Percentiles rank a stretch among this genome's conserved stretches.
These are phyloP conservation scores for Nasturtium officinale DNA, from an alignment of 345 rosid species.

Conservation along the genomic window DNA sequence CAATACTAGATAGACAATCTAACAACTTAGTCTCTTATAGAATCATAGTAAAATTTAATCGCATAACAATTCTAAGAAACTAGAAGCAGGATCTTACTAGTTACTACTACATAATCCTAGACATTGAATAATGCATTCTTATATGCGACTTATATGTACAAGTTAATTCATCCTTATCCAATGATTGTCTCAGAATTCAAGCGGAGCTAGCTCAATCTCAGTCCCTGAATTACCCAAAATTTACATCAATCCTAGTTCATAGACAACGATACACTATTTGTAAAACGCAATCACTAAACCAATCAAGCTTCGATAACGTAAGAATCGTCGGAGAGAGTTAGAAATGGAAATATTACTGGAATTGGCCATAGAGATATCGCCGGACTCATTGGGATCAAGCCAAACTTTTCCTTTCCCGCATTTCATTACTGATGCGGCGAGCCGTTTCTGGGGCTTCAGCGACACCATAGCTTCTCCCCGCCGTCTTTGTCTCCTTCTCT, in stretches of 20 bases:
- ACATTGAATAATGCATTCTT: not conserved
- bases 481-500: not conserved
- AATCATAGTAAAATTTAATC: not conserved
- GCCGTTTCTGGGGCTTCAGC: constrained; percentile 73
- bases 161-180: not conserved
- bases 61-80: not conserved
- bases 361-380: constrained; percentile 78
- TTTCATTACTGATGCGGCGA: constrained; percentile 67
- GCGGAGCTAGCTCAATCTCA: not conserved
- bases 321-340: not conserved
- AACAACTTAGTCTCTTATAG: not conserved
- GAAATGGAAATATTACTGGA: constrained; percentile 48
- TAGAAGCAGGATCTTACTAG: not conserved
- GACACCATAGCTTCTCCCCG: constrained; percentile 55
- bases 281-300: not conserved
- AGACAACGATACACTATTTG: not conserved
- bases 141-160: not conserved
- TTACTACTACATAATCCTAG: not conserved
- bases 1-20: not conserved
- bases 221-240: not conserved
- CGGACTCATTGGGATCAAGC: constrained; percentile 70
- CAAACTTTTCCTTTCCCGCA: constrained; percentile 72
- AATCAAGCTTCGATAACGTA: not conserved
- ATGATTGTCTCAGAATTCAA: not conserved
- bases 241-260: not conserved